These are phyloP conservation scores for Capronia americana DNA, from an alignment of 2,329 filamentous ascomycete genomes.

Conservation along the genomic window DNA sequence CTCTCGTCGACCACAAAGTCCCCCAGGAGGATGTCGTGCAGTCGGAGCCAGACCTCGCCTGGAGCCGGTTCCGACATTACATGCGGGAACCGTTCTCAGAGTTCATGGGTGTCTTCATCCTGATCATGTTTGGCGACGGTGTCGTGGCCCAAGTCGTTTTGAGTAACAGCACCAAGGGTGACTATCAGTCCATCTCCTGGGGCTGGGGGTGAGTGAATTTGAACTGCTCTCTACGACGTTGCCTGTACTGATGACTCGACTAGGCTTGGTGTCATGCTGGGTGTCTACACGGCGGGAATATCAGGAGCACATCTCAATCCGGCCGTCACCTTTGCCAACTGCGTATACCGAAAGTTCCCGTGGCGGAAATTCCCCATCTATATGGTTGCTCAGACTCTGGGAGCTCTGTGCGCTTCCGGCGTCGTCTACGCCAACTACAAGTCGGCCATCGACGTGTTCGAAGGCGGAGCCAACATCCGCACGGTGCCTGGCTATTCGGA, in stretches of 20 bases:
- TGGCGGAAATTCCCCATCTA: conserved; percentile 74
- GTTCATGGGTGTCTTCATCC: conserved; percentile 71
- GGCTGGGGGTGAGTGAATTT: conserved; percentile 53
- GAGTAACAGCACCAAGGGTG: conserved; percentile 53
- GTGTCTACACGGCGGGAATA: conserved; percentile 65
- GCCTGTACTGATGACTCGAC: conserved; percentile 27
- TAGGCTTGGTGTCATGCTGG: conserved; percentile 72
- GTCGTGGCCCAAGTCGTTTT: conserved; percentile 69
- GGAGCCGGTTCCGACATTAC: conserved; percentile 60
- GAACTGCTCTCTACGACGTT: conserved; percentile 9
- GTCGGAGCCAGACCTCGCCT: conserved; percentile 48
- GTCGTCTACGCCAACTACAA: conserved; percentile 71
- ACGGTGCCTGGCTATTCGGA: conserved; percentile 63
- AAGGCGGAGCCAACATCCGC: conserved; percentile 46
- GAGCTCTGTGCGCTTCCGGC: conserved; percentile 67
- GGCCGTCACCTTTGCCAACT: conserved; percentile 70
- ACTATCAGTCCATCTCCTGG: conserved; percentile 61
- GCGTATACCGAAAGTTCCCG: conserved; percentile 66
- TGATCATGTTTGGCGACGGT: conserved; percentile 73
- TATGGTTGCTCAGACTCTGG: conserved; percentile 68
- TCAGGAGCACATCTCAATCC: conserved; percentile 70
- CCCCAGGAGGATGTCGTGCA: conserved; percentile 41
- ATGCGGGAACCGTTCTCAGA: conserved; percentile 68
- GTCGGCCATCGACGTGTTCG: conserved; percentile 63
- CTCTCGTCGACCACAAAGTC: conserved; percentile 44